These are phyloP conservation scores for Xylariaceae sp. DNA, from an alignment of 2,329 filamentous ascomycete genomes.

Conservation along the genomic window DNA sequence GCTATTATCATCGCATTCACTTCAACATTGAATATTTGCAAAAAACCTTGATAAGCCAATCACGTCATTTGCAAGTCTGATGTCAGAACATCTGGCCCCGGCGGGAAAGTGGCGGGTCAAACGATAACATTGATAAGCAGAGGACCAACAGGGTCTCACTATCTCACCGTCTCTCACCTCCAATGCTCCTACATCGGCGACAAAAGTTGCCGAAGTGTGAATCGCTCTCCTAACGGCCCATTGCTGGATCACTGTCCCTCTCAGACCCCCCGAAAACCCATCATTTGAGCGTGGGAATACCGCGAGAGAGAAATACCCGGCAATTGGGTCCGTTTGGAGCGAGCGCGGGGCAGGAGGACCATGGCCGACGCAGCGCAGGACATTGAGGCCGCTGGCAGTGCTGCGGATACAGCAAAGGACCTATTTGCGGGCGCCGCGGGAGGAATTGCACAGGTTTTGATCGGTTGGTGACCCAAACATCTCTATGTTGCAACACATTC, in stretches of 20 bases:
- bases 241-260: not conserved
- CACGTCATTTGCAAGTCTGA: no score
- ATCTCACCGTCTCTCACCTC: not conserved
- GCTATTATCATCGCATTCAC: no score
- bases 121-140: no score
- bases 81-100: no score
- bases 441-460: constrained; percentile 87
- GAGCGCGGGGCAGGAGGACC: constrained; percentile 16
- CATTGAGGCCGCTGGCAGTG: constrained; percentile 33
- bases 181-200: not conserved
- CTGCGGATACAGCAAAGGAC: constrained; percentile 74
- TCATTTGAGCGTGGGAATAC: not conserved
- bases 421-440: constrained; percentile 86
- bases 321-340: constrained; percentile 4
- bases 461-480: constrained; percentile 61
- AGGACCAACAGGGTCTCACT: not conserved
- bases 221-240: not conserved
- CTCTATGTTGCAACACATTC: not conserved
- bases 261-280: not conserved
- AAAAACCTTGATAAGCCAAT: not conserved
- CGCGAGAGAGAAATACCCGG: not conserved
- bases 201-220: not conserved
- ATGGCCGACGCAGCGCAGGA: constrained; percentile 35
- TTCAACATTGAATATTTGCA: constrained; percentile 4
- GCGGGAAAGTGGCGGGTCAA: no score